Percentiles rank a stretch among this genome's conserved stretches.
These are phyloP conservation scores for Fragilaria radians DNA, from an alignment of 108 stramenopile species.

Conservation along the genomic window DNA sequence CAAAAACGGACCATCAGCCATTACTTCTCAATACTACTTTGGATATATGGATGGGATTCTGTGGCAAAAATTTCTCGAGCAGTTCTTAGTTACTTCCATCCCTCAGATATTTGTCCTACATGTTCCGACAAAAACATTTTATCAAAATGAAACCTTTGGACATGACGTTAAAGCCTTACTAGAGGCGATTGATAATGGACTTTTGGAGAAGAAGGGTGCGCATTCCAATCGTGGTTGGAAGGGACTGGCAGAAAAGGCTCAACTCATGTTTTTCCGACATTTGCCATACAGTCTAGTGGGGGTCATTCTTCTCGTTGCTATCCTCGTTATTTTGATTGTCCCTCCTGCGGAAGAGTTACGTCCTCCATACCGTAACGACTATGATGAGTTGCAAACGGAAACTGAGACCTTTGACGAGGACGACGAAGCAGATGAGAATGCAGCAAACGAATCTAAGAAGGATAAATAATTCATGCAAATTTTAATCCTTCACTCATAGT, in stretches of 20 bases:
- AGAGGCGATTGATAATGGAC: slow-evolving; percentile 21
- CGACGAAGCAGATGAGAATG: neutral
- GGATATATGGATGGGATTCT: slow-evolving; percentile 69
- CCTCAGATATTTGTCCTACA: slow-evolving; percentile 74
- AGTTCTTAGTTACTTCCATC: slow-evolving; percentile 45
- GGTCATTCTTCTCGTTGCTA: slow-evolving; percentile 10
- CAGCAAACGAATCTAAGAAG: slow-evolving; percentile 1
- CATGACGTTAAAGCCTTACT: slow-evolving; percentile 22
- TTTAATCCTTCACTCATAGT: too few relatives aligned
- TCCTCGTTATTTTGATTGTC: slow-evolving; percentile 9
- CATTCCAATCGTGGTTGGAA: slow-evolving; percentile 1
- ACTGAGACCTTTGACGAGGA: neutral
- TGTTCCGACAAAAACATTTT: slow-evolving; percentile 47
- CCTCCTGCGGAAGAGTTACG: slow-evolving; percentile 17
- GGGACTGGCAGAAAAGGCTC: slow-evolving; percentile 12
- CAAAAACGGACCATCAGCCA: slow-evolving; percentile 14
- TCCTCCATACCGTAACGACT: neutral
- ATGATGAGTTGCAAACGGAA: neutral
- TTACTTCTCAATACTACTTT: slow-evolving; percentile 50
- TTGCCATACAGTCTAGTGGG: slow-evolving; percentile 24
- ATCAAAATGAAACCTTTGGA: slow-evolving; percentile 47
- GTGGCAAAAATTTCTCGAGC: slow-evolving; percentile 63
- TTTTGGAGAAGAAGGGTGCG: slow-evolving; percentile 5
- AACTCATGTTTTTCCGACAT: slow-evolving; percentile 14
- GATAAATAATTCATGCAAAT: too few relatives aligned